Base-by-base conservation (phyloP, 2,329 filamentous ascomycete genomes). In the Neofusicoccum kwambonambiense region DNA sequence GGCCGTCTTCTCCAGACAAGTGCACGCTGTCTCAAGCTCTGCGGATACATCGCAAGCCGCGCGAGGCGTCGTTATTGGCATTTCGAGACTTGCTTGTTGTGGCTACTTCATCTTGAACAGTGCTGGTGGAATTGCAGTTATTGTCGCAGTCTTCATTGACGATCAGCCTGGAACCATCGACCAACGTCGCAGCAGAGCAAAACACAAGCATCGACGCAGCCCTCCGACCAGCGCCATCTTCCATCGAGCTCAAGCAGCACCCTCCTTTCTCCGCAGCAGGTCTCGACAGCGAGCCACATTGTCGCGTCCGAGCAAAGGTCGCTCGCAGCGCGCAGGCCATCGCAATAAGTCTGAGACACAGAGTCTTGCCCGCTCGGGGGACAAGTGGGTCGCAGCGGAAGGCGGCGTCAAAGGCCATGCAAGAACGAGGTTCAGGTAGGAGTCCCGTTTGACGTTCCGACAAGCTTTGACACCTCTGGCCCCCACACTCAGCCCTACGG, bases 401-500 rank as follows among this genome's bases (percentile, higher is more conserved):
- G 13, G 37, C 17, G 9, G 19, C n/a, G 11, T 49, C 17, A 13
- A 49, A 39, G 1, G 34, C 11, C 17, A 13, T 35, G 15, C 13
- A 35, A 45, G 39, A 19, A 51, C 27, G 22, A 45, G 7, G n/a
- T 34, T 12, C 7, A 31, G 22, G 42, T 39, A 17, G 37, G n/a
- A n/a, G 42, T 37, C 27, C 15, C 31, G 31, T 60, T 60, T 47
- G 56, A 60, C 12, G 27, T 47, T 31, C 35, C 50, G 50, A 54
- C 50, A 47, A 60, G 56, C 41, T 60, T 60, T 60, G 56, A 37
- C 56, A 44, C 13, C 4, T 15, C 27, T 19, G 41, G 27, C 31
- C 56, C 27, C 27, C 56, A 58, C 41, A 44, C 17, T 58, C 56
- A 58, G 56, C 56, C 56, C 39, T 58, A 58, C 56, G 2, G 27